phyloP scores from a whole-genome alignment of 2,329 filamentous ascomycete genomes.

The Coniosporium tulheliwenetii region DNA sequence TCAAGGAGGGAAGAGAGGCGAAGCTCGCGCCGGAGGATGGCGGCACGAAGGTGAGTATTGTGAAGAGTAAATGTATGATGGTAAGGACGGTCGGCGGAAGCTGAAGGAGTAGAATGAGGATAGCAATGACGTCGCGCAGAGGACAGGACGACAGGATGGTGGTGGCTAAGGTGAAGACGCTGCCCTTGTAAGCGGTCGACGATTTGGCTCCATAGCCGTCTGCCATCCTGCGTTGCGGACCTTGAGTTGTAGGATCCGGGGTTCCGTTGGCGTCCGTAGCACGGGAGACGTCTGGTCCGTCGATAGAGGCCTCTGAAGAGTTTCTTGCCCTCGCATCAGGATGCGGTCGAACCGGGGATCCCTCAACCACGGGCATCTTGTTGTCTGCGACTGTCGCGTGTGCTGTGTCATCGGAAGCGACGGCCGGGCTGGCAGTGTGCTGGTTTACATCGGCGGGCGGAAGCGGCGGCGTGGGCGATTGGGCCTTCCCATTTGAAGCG shows the following conservation, averaged over 20 bases:
- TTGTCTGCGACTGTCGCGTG: constrained; percentile 2
- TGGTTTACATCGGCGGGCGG: constrained; percentile 21
- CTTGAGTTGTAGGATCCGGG: neutral
- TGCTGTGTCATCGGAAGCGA: constrained; percentile 8
- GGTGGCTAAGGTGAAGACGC: constrained; percentile 60
- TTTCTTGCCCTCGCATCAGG: constrained; percentile 13
- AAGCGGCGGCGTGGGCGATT: constrained; percentile 21
- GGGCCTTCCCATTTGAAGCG: constrained; percentile 23
- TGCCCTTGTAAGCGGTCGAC: constrained; percentile 51
- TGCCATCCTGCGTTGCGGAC: constrained; percentile 38
- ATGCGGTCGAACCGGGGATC: constrained; percentile 4
- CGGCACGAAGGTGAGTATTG: constrained; percentile 81
- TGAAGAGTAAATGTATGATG: constrained; percentile 81
- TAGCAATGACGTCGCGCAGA: constrained; percentile 87
- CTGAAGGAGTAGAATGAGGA: constrained; percentile 88
- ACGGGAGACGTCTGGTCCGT: constrained; percentile 7
- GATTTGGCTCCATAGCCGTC: constrained; percentile 53
- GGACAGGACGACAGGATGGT: constrained; percentile 84
- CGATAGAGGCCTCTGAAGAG: constrained; percentile 26
- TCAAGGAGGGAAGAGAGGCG: constrained; percentile 60
- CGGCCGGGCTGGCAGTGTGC: constrained; percentile 16
- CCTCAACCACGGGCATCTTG: constrained; percentile 6
- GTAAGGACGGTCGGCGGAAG: constrained; percentile 78
- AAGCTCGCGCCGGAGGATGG: constrained; percentile 59
- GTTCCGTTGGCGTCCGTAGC: neutral